Evolutionary conservation across 2,329 filamentous ascomycete genomes (phyloP).

Genomic region (Zymoseptoria passerinii): DNA sequence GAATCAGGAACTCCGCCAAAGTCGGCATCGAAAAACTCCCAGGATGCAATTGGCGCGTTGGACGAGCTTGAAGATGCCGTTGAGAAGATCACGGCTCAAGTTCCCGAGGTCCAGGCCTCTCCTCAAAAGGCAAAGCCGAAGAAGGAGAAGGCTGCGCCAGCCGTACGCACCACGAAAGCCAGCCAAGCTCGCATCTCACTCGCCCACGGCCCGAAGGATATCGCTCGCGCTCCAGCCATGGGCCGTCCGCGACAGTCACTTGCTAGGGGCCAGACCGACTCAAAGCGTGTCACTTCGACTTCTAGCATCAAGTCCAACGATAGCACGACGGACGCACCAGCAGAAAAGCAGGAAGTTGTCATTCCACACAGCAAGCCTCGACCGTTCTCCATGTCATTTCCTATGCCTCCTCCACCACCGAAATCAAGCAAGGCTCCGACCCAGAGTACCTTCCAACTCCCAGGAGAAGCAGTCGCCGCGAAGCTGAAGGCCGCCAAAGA

Average conservation of each 20-base stretch:
- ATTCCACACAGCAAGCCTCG: constrained; percentile 37
- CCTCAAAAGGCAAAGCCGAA: constrained; percentile 21
- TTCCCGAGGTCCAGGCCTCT: constrained; percentile 27
- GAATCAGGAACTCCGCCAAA: constrained; percentile 13
- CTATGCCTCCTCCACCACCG: constrained; percentile 36
- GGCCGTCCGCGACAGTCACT: constrained; percentile 17
- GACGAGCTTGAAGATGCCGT: constrained; percentile 46
- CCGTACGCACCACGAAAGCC: constrained; percentile 26
- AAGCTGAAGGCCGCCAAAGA: constrained; percentile 46
- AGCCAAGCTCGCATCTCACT: constrained; percentile 26
- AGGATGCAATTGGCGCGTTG: constrained; percentile 44
- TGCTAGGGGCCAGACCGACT: constrained; percentile 11
- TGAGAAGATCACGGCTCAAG: constrained; percentile 33
- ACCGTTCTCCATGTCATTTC: constrained; percentile 42
- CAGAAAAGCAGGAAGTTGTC: constrained; percentile 21
- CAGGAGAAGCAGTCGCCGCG: constrained; percentile 46
- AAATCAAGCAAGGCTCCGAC: constrained; percentile 47
- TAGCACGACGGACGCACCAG: background rate
- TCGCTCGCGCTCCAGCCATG: constrained; percentile 11
- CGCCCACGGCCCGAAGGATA: constrained; percentile 21
- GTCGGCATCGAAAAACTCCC: constrained; percentile 12
- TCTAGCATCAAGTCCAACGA: constrained; percentile 11
- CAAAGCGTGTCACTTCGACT: constrained; percentile 11
- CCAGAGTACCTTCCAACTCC: constrained; percentile 43
- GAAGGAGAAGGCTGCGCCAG: constrained; percentile 19